These are phyloP conservation scores for Linum lewisii DNA, from an alignment of 345 rosid species.

Conservation along the genomic window DNA sequence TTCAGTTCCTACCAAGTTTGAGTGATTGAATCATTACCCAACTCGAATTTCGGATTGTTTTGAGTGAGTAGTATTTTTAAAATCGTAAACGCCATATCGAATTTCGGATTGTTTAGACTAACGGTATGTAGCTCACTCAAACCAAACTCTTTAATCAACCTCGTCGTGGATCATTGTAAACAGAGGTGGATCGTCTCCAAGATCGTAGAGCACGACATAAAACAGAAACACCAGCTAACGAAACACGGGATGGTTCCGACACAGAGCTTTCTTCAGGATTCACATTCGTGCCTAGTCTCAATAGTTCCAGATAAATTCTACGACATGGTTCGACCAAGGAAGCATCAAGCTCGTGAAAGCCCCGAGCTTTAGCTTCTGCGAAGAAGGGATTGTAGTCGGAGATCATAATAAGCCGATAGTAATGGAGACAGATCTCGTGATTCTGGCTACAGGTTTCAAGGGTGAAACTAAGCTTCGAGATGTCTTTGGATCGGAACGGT, in stretches of 20 bases:
- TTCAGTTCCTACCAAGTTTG: too few relatives aligned
- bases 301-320: conserved; percentile 25
- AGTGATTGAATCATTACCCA: neutral
- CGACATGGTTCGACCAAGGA: conserved; percentile 32
- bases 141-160: too few relatives aligned
- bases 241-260: conserved; percentile 37
- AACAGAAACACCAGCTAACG: conserved; percentile 18
- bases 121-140: too few relatives aligned
- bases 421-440: conserved; percentile 25
- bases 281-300: conserved; percentile 18
- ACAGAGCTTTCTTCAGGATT: conserved; percentile 22
- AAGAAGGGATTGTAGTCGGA: conserved; percentile 19
- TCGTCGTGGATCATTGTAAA: too few relatives aligned
- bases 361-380: conserved; percentile 22
- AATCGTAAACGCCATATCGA: too few relatives aligned
- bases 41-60: too few relatives aligned
- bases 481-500: conserved; percentile 18
- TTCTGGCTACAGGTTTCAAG: conserved; percentile 30
- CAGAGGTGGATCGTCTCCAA: conserved; percentile 29
- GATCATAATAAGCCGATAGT: conserved; percentile 9
- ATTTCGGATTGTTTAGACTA: too few relatives aligned
- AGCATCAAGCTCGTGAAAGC: conserved; percentile 35
- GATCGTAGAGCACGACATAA: conserved; percentile 24
- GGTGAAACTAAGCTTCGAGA: conserved; percentile 30
- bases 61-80: too few relatives aligned